Evolutionary conservation across 768 basidiomycete genomes (phyloP).

Genomic region (Pisolithus microcarpus): DNA sequence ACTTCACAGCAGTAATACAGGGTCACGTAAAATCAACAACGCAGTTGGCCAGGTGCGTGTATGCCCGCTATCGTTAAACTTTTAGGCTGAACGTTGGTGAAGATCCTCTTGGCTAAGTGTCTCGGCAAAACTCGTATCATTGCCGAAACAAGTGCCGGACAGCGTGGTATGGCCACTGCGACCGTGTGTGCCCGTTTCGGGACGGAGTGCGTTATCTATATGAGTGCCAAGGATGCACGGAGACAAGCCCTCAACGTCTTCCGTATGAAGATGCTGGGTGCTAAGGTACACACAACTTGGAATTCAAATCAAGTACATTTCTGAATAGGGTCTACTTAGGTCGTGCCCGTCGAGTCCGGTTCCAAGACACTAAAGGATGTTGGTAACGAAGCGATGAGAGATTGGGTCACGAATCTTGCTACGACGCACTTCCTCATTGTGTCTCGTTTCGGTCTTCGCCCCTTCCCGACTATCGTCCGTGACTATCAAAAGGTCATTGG

Average conservation of each 20-base stretch:
- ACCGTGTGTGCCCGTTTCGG: too few relatives aligned
- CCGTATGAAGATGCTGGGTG: too few relatives aligned
- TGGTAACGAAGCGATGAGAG: constrained; percentile 95
- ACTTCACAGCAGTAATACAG: constrained; percentile 78
- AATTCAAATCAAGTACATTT: too few relatives aligned
- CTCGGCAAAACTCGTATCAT: too few relatives aligned
- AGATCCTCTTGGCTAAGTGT: too few relatives aligned
- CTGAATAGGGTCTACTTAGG: constrained; percentile 55
- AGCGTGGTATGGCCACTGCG: too few relatives aligned
- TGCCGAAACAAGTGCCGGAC: too few relatives aligned
- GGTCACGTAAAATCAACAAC: constrained; percentile 99
- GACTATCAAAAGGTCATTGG: constrained; percentile 97
- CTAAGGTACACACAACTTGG: too few relatives aligned
- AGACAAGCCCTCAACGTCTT: too few relatives aligned
- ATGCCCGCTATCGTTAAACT: background rate
- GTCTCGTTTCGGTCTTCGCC: constrained; percentile 95
- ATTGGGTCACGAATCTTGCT: constrained; percentile 96
- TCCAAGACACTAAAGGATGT: constrained; percentile 96
- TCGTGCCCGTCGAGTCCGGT: constrained; percentile 89
- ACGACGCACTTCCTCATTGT: constrained; percentile 96
- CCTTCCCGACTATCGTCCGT: constrained; percentile 97
- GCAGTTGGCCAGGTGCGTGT: constrained; percentile 81
- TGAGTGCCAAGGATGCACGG: too few relatives aligned
- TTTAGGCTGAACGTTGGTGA: too few relatives aligned
- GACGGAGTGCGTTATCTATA: too few relatives aligned